These are phyloP conservation scores for Rutstroemia sp. DNA, from an alignment of 2,329 filamentous ascomycete genomes.

Conservation along the genomic window DNA sequence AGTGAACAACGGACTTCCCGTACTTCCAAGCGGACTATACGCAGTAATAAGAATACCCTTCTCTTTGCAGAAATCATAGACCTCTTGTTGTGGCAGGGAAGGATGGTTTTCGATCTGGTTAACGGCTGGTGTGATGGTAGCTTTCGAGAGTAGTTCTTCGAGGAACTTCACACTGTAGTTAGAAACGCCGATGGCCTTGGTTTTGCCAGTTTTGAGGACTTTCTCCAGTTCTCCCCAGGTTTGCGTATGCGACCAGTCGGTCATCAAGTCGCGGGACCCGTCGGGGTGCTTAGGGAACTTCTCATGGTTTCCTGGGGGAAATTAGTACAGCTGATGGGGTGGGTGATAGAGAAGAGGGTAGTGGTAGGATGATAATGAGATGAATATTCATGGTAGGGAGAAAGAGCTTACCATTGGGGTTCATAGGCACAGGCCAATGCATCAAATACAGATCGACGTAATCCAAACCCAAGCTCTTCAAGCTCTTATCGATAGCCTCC, in stretches of 20 bases:
- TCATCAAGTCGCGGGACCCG: conserved; percentile 66
- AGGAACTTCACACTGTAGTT: conserved; percentile 32
- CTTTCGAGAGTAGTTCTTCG: conserved; percentile 32
- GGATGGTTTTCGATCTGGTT: conserved; percentile 58
- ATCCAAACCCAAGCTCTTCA: conserved; percentile 66
- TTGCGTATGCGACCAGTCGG: conserved; percentile 60
- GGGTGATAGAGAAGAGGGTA: conserved; percentile 4
- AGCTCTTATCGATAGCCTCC: conserved; percentile 62
- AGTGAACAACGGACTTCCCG: conserved; percentile 41
- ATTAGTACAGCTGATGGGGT: not conserved
- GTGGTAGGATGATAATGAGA: not conserved
- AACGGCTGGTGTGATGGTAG: conserved; percentile 42
- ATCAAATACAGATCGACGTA: conserved; percentile 78
- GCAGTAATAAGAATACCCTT: conserved; percentile 46
- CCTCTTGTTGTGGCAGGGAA: conserved; percentile 46
- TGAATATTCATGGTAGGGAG: not conserved
- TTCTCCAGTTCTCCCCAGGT: conserved; percentile 74
- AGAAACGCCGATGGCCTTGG: conserved; percentile 39
- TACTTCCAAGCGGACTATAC: conserved; percentile 38
- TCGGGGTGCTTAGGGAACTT: conserved; percentile 68
- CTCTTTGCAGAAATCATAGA: conserved; percentile 41
- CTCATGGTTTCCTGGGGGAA: conserved; percentile 52
- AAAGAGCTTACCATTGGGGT: conserved; percentile 52
- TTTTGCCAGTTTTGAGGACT: conserved; percentile 52
- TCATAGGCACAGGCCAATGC: conserved; percentile 80